Evolutionary conservation across 176 grass and related monocot species (phyloP).

Genomic region (Juncus effusus): DNA sequence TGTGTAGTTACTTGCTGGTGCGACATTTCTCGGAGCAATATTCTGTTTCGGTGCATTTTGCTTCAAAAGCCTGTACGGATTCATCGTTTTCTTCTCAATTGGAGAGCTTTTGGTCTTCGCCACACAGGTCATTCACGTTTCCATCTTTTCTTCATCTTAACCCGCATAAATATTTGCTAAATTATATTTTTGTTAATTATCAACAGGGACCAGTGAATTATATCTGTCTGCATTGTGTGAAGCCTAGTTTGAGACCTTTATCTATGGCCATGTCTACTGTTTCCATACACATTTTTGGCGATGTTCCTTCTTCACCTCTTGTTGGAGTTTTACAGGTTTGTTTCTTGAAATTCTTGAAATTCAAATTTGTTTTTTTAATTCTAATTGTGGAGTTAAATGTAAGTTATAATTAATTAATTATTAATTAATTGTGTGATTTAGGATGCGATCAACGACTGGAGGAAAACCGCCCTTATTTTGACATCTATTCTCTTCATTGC

Average conservation of each 20-base stretch:
- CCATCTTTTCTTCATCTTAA: background rate
- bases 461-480: constrained; percentile 63
- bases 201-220: constrained; percentile 93
- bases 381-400: background rate
- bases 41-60: constrained; percentile 97
- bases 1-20: constrained; percentile 76
- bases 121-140: constrained; percentile 60
- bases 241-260: constrained; percentile 75
- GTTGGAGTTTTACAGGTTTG: constrained; percentile 91
- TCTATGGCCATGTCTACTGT: constrained; percentile 98
- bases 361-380: constrained; percentile 6
- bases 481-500: constrained; percentile 86
- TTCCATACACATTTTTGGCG: constrained; percentile 98
- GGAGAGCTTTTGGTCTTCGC: constrained; percentile 94
- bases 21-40: constrained; percentile 86
- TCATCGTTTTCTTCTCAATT: constrained; percentile 70
- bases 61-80: constrained; percentile 97
- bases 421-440: constrained; percentile 37
- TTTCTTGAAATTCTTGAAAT: background rate
- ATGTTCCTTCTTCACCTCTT: constrained; percentile 93
- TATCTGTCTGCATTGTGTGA: constrained; percentile 88
- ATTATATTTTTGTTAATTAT: constrained; percentile 10
- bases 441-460: constrained; percentile 92
- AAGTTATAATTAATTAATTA: constrained; percentile 7
- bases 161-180: background rate